Conservation (phyloP, 495 filamentous ascomycete genomes). For the Terfezia boudieri region DNA sequence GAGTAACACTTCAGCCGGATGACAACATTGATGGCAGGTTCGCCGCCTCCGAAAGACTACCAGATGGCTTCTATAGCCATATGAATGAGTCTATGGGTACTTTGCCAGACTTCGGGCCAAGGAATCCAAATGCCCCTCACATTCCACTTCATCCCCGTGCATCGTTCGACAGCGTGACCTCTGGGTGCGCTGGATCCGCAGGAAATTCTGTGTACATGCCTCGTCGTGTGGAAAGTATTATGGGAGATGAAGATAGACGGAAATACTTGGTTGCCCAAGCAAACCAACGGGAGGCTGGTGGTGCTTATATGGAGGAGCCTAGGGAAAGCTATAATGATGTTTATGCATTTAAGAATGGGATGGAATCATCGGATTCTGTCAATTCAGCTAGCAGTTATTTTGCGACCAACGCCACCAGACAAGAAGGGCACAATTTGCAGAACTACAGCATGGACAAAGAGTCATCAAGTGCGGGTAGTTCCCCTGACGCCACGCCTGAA, state of each 20-base stretch:
- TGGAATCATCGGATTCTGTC: constrained; percentile 26
- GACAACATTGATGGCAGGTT: constrained; percentile 53
- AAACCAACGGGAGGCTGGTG: constrained; percentile 30
- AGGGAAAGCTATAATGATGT: constrained; percentile 30
- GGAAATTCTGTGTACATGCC: constrained; percentile 48
- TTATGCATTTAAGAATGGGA: constrained; percentile 19
- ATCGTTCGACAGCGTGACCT: constrained; percentile 51
- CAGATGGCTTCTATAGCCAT: constrained; percentile 41
- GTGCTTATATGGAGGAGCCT: constrained; percentile 29
- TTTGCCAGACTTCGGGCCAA: constrained; percentile 22
- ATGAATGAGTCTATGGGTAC: constrained; percentile 37
- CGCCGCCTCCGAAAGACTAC: constrained; percentile 33
- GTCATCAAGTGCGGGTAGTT: constrained; percentile 10
- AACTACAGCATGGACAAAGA: constrained; percentile 13
- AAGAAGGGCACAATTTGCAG: constrained; percentile 8
- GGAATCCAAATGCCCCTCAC: constrained; percentile 27
- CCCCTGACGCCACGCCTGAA: constrained; percentile 3
- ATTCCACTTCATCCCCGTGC: constrained; percentile 35
- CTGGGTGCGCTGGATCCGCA: constrained; percentile 30
- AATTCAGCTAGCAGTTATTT: constrained; percentile 17
- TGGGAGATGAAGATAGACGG: constrained; percentile 52
- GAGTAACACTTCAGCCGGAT: constrained; percentile 41
- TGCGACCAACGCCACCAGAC: constrained; percentile 6
- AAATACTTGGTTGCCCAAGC: constrained; percentile 50
- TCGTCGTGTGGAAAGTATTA: constrained; percentile 57